Evolutionary conservation across 2,329 filamentous ascomycete species (phyloP).

Genomic region (Aureobasidium sp.): DNA sequence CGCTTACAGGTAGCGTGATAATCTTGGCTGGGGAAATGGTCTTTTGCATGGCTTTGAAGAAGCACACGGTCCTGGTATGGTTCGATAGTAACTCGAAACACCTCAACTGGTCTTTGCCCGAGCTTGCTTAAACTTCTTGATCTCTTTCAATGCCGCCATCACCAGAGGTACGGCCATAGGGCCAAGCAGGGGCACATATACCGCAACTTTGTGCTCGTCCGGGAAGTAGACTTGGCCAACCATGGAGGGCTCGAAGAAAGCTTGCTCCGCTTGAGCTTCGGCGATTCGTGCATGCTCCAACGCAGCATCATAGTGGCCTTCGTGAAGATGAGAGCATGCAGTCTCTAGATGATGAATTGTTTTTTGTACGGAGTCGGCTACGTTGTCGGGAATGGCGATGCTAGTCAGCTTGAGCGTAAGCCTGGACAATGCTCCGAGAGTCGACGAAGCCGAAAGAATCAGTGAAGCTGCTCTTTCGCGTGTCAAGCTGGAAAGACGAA

Average conservation of each 20-base stretch:
- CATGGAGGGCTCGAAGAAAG: conserved; percentile 99
- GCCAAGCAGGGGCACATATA: conserved; percentile 84
- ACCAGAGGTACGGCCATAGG: conserved; percentile 84
- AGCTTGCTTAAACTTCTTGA: conserved; percentile 35
- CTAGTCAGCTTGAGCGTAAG: conserved; percentile 75
- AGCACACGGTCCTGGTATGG: neutral
- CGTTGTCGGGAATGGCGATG: conserved; percentile 81
- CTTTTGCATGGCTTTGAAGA: neutral
- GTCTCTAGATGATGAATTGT: conserved; percentile 69
- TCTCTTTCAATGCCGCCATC: conserved; percentile 73
- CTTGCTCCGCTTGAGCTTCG: conserved; percentile 79
- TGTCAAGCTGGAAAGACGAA: conserved; percentile 74
- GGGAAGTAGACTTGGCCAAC: conserved; percentile 98
- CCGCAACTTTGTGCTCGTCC: conserved; percentile 95
- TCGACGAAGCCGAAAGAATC: conserved; percentile 81
- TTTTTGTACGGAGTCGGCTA: conserved; percentile 74
- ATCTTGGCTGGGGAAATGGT: neutral
- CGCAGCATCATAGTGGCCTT: conserved; percentile 54
- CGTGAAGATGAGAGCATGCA: conserved; percentile 62
- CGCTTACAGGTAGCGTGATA: neutral
- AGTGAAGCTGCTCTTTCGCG: conserved; percentile 81
- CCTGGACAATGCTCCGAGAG: conserved; percentile 83
- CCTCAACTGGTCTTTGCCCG: neutral
- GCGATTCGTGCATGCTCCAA: conserved; percentile 75
- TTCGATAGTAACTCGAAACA: neutral